These are phyloP conservation scores for Blastomyces emzantsi DNA, from an alignment of 2,329 filamentous ascomycete species.

Conservation along the genomic window DNA sequence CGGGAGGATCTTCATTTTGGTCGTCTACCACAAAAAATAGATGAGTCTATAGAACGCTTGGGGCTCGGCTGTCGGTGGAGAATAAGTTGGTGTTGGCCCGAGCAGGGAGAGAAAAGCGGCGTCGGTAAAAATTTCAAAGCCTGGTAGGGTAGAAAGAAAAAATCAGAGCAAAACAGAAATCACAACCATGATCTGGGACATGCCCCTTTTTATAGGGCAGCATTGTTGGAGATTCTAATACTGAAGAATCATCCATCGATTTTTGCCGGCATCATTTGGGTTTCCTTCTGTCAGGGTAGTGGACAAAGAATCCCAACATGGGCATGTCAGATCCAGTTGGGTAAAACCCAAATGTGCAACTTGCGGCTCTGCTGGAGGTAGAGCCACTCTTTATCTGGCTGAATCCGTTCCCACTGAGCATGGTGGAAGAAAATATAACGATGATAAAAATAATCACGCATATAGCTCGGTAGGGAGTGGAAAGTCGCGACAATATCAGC, in stretches of 20 bases:
- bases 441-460: background rate
- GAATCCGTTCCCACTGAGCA: background rate
- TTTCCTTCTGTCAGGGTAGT: background rate
- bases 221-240: background rate
- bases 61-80: background rate
- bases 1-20: background rate
- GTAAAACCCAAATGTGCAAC: background rate
- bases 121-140: background rate
- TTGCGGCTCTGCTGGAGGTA: background rate
- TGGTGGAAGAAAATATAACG: background rate
- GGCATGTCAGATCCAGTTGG: background rate
- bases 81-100: background rate
- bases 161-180: background rate
- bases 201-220: background rate
- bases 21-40: background rate
- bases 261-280: background rate
- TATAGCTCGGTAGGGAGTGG: no score
- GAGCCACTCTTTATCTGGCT: no score
- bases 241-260: background rate
- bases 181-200: no score
- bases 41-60: background rate
- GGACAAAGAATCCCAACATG: constrained; percentile 1
- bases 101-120: background rate
- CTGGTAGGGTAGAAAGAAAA: background rate
- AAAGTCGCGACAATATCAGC: background rate